These are phyloP conservation scores for Coemansia nantahalensis DNA, from an alignment of 192 early-diverging fungal species.

Conservation along the genomic window DNA sequence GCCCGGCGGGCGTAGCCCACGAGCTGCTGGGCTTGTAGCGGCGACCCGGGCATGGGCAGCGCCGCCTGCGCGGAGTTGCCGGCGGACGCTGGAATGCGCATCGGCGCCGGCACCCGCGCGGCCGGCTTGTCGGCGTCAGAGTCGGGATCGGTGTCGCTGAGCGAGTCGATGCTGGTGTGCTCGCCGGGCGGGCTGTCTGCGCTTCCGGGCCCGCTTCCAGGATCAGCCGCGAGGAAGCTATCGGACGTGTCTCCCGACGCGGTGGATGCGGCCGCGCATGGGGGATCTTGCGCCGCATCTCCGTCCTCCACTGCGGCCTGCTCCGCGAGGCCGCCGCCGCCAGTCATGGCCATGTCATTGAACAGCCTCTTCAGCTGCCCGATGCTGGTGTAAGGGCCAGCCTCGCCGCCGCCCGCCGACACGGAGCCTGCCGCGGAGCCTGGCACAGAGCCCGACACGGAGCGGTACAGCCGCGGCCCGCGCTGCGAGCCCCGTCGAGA, in stretches of 20 bases:
- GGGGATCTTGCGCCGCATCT: too few species aligned
- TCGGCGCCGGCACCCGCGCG: neutral
- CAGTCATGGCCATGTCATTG: conserved; percentile 6
- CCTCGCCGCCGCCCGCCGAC: neutral
- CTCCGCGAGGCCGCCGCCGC: neutral
- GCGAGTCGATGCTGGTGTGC: conserved; percentile 37
- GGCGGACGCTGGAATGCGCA: conserved; percentile 2
- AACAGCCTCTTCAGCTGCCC: conserved; percentile 53
- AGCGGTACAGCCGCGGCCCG: conserved; percentile 15
- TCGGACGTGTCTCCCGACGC: conserved; percentile 32
- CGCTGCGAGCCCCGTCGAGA: conserved; percentile 29
- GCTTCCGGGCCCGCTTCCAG: neutral
- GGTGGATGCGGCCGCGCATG: neutral
- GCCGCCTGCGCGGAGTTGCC: conserved; percentile 1
- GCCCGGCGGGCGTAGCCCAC: conserved; percentile 19
- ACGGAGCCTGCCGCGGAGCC: too few species aligned
- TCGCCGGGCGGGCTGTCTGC: conserved; percentile 2
- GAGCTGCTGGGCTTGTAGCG: conserved; percentile 3
- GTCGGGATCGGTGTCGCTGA: conserved; percentile 38
- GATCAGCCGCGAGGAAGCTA: conserved; percentile 11
- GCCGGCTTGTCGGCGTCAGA: conserved; percentile 9
- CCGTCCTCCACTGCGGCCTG: neutral
- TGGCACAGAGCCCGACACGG: conserved; percentile 22
- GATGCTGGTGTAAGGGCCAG: conserved; percentile 10
- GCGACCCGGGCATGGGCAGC: conserved; percentile 1